These are phyloP conservation scores for Avena sativa DNA, from an alignment of 176 grass and related monocot species.

Conservation along the genomic window DNA sequence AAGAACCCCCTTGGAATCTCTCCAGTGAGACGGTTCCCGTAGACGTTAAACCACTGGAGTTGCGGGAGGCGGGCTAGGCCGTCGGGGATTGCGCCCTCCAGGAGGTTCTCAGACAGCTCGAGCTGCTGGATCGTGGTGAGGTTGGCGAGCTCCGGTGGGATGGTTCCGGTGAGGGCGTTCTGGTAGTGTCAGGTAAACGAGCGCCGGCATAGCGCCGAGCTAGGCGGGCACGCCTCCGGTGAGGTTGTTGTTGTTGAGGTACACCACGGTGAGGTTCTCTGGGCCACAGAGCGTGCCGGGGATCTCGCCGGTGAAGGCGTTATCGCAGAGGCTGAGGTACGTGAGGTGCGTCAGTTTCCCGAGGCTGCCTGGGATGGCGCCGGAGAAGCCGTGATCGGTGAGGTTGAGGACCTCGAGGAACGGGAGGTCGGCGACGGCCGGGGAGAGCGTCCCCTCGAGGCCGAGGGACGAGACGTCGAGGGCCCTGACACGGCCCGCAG, in stretches of 20 bases:
- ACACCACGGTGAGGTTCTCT: too few relatives aligned
- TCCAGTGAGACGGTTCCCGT: conserved; percentile 30
- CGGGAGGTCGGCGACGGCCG: conserved; percentile 13
- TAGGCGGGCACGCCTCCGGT: not conserved
- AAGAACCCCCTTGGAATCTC: conserved; percentile 33
- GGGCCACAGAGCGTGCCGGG: not conserved
- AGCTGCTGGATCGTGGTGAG: not conserved
- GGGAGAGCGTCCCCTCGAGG: conserved; percentile 5
- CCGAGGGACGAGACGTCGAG: not conserved
- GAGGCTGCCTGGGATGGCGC: not conserved
- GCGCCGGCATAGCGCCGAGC: not conserved
- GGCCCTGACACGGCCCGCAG: not conserved
- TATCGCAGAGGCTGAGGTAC: conserved; percentile 33
- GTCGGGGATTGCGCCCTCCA: conserved; percentile 1
- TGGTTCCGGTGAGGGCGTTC: conserved; percentile 17
- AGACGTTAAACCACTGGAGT: not conserved
- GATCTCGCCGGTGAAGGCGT: conserved; percentile 24
- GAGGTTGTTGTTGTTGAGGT: not conserved
- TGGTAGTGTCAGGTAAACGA: rapidly evolving
- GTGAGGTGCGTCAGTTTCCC: not conserved
- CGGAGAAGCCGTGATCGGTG: not conserved
- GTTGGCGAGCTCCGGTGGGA: conserved; percentile 22
- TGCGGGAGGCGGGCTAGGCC: not conserved
- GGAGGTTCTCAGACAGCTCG: not conserved
- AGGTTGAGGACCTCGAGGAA: not conserved